These are phyloP conservation scores for Colletotrichum lupini DNA, from an alignment of 2,329 filamentous ascomycete species.

Conservation along the genomic window DNA sequence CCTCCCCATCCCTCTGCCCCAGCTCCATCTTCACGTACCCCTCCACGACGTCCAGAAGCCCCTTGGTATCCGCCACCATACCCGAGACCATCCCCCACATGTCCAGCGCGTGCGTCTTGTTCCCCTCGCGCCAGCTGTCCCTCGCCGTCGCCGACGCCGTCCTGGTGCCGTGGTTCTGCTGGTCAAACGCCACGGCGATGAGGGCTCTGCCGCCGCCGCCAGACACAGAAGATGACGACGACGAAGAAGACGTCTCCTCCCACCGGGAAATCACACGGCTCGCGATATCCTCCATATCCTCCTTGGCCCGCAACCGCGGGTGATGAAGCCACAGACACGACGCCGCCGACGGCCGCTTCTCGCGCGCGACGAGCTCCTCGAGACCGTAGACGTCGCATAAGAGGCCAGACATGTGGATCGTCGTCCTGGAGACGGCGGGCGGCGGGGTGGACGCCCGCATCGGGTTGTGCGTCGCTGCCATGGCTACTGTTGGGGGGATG, in stretches of 20 bases:
- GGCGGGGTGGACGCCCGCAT: constrained; percentile 47
- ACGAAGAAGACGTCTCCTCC: constrained; percentile 46
- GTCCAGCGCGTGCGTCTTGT: constrained; percentile 85
- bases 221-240: constrained; percentile 14
- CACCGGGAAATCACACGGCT: constrained; percentile 75
- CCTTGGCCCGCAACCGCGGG: constrained; percentile 76
- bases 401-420: constrained; percentile 81
- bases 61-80: constrained; percentile 79
- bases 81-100: constrained; percentile 85
- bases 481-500: constrained; percentile 5
- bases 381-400: constrained; percentile 85
- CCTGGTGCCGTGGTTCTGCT: constrained; percentile 89
- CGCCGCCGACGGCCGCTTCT: constrained; percentile 60
- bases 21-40: constrained; percentile 74
- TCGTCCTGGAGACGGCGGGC: constrained; percentile 70
- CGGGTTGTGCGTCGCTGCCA: constrained; percentile 40
- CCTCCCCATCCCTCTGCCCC: constrained; percentile 39
- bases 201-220: constrained; percentile 57
- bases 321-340: constrained; percentile 94
- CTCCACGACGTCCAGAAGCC: constrained; percentile 82
- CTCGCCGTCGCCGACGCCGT: constrained; percentile 76
- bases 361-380: constrained; percentile 67
- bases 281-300: constrained; percentile 81
- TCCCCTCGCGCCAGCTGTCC: constrained; percentile 81
- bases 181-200: constrained; percentile 88